Conservation (phyloP, 352 stramenopile genomes). For the Globisporangium paddicum region DNA sequence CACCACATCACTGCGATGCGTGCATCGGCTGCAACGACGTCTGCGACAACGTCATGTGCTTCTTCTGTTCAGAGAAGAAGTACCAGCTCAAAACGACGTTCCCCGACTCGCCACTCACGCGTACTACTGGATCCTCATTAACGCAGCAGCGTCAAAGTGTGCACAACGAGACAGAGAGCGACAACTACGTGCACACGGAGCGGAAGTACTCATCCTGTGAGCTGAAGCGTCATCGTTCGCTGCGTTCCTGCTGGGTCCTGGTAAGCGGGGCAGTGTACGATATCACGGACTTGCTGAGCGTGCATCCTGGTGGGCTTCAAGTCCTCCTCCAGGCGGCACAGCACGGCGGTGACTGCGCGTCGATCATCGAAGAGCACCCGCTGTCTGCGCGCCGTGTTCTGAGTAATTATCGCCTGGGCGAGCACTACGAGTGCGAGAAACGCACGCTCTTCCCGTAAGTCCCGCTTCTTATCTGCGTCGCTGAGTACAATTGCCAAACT, state of each 20-base stretch:
- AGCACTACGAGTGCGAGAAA: constrained; percentile 60
- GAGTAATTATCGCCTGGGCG: constrained; percentile 52
- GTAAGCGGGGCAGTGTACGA: constrained; percentile 88
- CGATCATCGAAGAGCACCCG: constrained; percentile 55
- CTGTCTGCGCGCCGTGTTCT: constrained; percentile 34
- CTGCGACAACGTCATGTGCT: constrained; percentile 50
- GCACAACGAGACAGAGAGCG: neutral
- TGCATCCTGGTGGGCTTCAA: constrained; percentile 84
- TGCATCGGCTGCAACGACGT: constrained; percentile 80
- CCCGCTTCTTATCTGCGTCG: neutral
- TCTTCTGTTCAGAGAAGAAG: constrained; percentile 75
- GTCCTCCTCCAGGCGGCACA: constrained; percentile 50
- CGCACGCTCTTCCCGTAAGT: constrained; percentile 20
- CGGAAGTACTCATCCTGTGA: constrained; percentile 88
- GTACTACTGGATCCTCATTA: neutral
- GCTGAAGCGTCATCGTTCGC: constrained; percentile 72
- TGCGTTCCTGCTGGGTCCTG: constrained; percentile 89
- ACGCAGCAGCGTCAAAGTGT: neutral
- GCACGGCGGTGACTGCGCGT: constrained; percentile 43
- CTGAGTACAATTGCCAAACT: neutral
- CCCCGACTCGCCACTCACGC: constrained; percentile 13
- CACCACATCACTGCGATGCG: constrained; percentile 56
- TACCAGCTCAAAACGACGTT: constrained; percentile 61
- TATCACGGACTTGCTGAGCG: constrained; percentile 83
- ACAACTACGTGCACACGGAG: constrained; percentile 4